Evolutionary conservation across 2,329 filamentous ascomycete species (phyloP).

Genomic region (Colletotrichum kahawae): DNA sequence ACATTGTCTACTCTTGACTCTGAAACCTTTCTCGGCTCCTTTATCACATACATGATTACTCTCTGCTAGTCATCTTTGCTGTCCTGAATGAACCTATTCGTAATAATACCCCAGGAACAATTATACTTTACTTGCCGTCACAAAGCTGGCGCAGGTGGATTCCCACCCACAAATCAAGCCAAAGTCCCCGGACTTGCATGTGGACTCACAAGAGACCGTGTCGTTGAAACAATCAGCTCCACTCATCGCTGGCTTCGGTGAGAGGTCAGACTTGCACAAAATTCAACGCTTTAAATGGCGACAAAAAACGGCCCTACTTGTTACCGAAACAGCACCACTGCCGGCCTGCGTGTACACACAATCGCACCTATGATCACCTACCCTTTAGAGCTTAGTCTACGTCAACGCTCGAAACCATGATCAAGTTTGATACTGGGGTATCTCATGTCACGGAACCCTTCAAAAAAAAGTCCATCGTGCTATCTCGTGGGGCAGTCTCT

Average conservation of each 20-base stretch:
- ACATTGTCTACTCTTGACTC: background rate
- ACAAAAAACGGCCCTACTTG: background rate
- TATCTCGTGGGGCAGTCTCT: too few species aligned
- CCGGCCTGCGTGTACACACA: accelerated
- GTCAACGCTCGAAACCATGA: accelerated
- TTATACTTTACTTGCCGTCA: background rate
- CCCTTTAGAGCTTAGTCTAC: background rate
- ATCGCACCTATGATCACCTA: background rate
- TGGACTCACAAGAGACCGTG: accelerated
- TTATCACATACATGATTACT: background rate
- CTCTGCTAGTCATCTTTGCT: accelerated
- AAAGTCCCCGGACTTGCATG: background rate
- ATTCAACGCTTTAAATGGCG: accelerated
- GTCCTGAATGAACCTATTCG: accelerated
- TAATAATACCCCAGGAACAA: accelerated
- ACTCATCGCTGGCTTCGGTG: background rate
- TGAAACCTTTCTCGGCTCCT: background rate
- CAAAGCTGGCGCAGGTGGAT: background rate
- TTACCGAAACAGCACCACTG: background rate
- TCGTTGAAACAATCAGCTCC: background rate
- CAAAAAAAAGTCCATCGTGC: too few species aligned
- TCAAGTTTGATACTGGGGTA: too few species aligned
- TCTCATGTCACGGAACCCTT: too few species aligned
- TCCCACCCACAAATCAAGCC: background rate
- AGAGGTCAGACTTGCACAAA: accelerated